These are phyloP conservation scores for Ramalina intermedia DNA, from an alignment of 495 filamentous ascomycete species.

Conservation along the genomic window DNA sequence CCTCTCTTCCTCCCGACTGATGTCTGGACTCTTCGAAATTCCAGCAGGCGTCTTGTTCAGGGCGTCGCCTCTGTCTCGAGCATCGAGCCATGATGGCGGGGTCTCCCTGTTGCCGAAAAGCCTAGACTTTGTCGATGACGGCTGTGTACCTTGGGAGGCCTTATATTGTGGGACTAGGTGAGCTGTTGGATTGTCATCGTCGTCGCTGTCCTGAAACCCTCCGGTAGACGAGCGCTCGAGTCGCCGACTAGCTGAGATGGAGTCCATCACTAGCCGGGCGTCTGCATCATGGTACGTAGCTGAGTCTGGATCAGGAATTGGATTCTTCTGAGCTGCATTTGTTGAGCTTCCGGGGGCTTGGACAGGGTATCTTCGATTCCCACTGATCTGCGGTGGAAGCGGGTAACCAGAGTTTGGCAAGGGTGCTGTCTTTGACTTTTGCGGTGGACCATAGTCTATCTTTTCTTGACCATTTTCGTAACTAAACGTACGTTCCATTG, in stretches of 20 bases:
- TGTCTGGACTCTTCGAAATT: conserved; percentile 11
- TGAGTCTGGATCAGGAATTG: conserved; percentile 25
- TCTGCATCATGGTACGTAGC: conserved; percentile 49
- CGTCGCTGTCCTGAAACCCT: conserved; percentile 10
- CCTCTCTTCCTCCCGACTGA: conserved; percentile 10
- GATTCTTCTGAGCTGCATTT: conserved; percentile 29
- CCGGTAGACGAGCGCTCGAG: conserved; percentile 5
- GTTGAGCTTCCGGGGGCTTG: conserved; percentile 22
- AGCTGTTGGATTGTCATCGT: conserved; percentile 10
- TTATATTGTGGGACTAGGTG: conserved; percentile 1
- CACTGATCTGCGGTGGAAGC: neutral
- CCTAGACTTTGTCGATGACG: neutral
- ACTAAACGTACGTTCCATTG: conserved; percentile 1
- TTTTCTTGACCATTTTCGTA: neutral
- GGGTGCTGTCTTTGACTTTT: conserved; percentile 6
- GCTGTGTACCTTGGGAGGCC: conserved; percentile 1
- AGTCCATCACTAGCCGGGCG: conserved; percentile 48
- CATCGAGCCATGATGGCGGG: neutral
- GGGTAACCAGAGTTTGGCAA: conserved; percentile 2
- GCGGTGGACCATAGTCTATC: neutral
- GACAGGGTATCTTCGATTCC: too few species aligned
- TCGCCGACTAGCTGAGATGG: conserved; percentile 33
- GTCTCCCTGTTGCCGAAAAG: neutral
- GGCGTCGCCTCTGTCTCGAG: conserved; percentile 8
- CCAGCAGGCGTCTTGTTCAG: conserved; percentile 10